phyloP scores from a whole-genome alignment of 2,329 filamentous ascomycete species.

The Pestalotiopsis sp. region DNA sequence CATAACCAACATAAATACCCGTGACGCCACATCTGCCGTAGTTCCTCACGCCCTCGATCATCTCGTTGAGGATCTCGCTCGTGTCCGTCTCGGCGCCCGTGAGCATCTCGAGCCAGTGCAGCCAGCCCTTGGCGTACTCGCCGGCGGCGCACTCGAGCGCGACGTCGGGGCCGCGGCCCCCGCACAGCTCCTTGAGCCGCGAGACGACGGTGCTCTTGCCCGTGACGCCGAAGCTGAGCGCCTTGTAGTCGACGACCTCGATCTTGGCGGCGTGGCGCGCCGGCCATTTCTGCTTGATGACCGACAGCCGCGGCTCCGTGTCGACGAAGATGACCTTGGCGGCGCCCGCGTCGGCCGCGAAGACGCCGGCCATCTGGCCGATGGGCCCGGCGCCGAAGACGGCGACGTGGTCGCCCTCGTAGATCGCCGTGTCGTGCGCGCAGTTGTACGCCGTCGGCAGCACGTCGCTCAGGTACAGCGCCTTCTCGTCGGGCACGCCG shows the following conservation, averaged over 20 bases:
- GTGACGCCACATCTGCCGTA: constrained; percentile 78
- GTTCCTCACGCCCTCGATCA: constrained; percentile 73
- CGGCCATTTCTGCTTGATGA: constrained; percentile 64
- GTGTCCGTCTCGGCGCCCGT: constrained; percentile 82
- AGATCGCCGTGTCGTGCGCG: constrained; percentile 83
- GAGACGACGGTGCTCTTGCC: constrained; percentile 66
- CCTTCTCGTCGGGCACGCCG: constrained; percentile 83
- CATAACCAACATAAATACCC: constrained; percentile 66
- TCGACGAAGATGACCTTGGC: constrained; percentile 79
- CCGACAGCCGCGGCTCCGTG: constrained; percentile 70
- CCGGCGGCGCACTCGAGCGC: constrained; percentile 59
- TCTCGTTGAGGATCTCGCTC: constrained; percentile 78
- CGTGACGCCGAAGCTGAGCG: constrained; percentile 59
- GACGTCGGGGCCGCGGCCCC: constrained; percentile 74
- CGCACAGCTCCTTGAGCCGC: constrained; percentile 73
- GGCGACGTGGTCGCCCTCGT: constrained; percentile 74
- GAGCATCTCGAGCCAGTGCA: constrained; percentile 59
- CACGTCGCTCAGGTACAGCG: constrained; percentile 79
- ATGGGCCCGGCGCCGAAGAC: constrained; percentile 88
- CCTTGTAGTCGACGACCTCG: constrained; percentile 70
- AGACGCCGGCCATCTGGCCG: constrained; percentile 81
- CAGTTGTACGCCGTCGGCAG: constrained; percentile 78
- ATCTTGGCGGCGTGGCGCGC: constrained; percentile 53
- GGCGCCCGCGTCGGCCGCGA: constrained; percentile 75
- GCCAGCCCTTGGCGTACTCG: constrained; percentile 64